Conservation (phyloP, 257 asterid species). For the Primulina huaijiensis region DNA sequence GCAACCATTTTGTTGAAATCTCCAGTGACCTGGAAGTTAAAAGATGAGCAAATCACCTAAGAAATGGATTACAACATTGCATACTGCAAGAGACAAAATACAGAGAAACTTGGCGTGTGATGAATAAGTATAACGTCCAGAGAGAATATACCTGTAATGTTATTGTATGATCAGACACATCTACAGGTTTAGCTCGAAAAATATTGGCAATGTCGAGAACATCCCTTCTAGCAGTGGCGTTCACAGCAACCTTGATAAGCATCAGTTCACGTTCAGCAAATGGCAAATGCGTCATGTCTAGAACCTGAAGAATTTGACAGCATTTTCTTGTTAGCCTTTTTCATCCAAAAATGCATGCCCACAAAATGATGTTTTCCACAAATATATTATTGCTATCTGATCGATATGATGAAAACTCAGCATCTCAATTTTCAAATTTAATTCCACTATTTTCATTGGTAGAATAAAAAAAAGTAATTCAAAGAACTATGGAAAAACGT, state of each 20-base stretch:
- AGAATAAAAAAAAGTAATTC: background rate
- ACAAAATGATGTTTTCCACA: background rate
- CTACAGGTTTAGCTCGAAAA: conserved; percentile 89
- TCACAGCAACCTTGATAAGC: conserved; percentile 81
- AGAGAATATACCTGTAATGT: conserved; percentile 61
- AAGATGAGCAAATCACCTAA: background rate
- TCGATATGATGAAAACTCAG: background rate
- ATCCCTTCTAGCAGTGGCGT: conserved; percentile 77
- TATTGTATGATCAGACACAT: conserved; percentile 87
- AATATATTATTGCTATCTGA: background rate
- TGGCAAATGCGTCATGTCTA: conserved; percentile 69
- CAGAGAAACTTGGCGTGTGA: conserved; percentile 8
- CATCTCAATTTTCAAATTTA: background rate
- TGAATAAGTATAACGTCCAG: conserved; percentile 5
- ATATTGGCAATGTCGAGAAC: conserved; percentile 86
- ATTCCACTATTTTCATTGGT: background rate
- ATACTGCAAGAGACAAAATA: conserved; percentile 4
- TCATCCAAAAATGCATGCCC: conserved; percentile 12
- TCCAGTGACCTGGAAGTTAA: conserved; percentile 63
- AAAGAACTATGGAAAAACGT: background rate
- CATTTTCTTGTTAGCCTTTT: conserved; percentile 12
- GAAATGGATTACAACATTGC: background rate
- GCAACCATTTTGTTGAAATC: conserved; percentile 84
- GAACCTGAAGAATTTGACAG: conserved; percentile 47
- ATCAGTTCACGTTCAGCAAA: conserved; percentile 92